A percentile compares a stretch with the other conserved stretches of the same genome.
phyloP scores from a whole-genome alignment of 129 eudicot species.

The Pittosporum tobira region DNA sequence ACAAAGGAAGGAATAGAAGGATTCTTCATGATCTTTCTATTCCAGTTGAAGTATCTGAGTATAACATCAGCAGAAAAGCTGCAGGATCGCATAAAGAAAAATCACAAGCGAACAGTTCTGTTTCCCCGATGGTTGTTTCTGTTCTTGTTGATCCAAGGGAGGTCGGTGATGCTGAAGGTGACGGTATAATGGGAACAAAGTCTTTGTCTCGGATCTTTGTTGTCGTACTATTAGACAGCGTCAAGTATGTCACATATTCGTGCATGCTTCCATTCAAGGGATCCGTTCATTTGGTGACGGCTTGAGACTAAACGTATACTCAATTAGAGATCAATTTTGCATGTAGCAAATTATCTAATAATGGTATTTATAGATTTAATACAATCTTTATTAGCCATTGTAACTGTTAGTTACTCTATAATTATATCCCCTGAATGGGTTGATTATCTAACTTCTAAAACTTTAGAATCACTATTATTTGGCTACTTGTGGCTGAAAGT shows the following conservation, averaged over 20 bases:
- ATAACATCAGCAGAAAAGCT: constrained; percentile 44
- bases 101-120: constrained; percentile 28
- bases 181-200: constrained; percentile 63
- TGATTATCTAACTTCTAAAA: not conserved
- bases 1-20: constrained; percentile 57
- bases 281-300: constrained; percentile 56
- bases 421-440: not conserved
- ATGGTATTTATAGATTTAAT: constrained; percentile 8
- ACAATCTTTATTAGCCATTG: not conserved
- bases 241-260: constrained; percentile 92
- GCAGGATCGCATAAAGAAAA: constrained; percentile 32
- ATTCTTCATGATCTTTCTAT: constrained; percentile 61
- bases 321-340: constrained; percentile 3
- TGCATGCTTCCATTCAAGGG: constrained; percentile 87
- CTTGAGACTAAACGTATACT: constrained; percentile 20
- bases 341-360: constrained; percentile 13
- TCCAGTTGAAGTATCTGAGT: constrained; percentile 38
- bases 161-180: constrained; percentile 56
- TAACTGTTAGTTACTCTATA: not conserved
- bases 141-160: constrained; percentile 91
- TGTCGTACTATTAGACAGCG: constrained; percentile 84
- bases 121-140: constrained; percentile 84
- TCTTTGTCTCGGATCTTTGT: constrained; percentile 80
- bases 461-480: not conserved
- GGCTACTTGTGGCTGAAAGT: too few species aligned